Evolutionary conservation across 805 yeast species (phyloP).

Genomic region (Candida germanica): DNA sequence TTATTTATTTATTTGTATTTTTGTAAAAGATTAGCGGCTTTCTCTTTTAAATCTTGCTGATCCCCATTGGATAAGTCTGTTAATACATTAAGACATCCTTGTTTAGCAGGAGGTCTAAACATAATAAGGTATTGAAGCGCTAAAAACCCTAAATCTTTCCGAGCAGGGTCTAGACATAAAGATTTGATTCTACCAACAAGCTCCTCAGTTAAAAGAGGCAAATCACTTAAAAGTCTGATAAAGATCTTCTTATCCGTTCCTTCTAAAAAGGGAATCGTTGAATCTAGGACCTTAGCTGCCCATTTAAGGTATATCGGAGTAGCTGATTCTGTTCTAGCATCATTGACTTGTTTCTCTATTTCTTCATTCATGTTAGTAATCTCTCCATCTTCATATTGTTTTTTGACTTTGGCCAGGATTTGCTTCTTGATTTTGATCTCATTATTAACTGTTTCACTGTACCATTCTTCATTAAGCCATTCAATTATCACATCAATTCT

Average conservation of each 20-base stretch:
- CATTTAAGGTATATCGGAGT: constrained; percentile 63
- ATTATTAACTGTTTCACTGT: constrained; percentile 48
- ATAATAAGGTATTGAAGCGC: constrained; percentile 78
- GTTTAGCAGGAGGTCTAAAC: constrained; percentile 85
- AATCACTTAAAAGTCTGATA: constrained; percentile 78
- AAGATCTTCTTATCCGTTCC: constrained; percentile 75
- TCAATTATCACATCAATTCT: constrained; percentile 75
- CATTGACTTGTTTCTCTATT: constrained; percentile 17
- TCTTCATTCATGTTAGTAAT: constrained; percentile 19
- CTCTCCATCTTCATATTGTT: constrained; percentile 17
- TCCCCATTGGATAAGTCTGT: constrained; percentile 41
- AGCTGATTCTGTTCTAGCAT: constrained; percentile 13
- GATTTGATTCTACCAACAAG: constrained; percentile 67
- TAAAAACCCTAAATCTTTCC: constrained; percentile 76
- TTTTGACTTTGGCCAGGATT: constrained; percentile 17
- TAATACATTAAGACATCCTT: constrained; percentile 47
- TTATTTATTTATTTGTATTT: constrained; percentile 33
- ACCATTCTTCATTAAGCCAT: constrained; percentile 97
- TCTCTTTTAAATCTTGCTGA: constrained; percentile 49
- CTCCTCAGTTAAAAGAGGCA: constrained; percentile 68
- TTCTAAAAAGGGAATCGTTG: constrained; percentile 81
- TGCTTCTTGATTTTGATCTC: constrained; percentile 25
- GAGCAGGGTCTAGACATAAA: constrained; percentile 79
- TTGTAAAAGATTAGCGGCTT: constrained; percentile 43
- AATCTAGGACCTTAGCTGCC: constrained; percentile 70